Conservation (phyloP, 2,329 filamentous ascomycete species). For the Ascocoryne sarcoides region DNA sequence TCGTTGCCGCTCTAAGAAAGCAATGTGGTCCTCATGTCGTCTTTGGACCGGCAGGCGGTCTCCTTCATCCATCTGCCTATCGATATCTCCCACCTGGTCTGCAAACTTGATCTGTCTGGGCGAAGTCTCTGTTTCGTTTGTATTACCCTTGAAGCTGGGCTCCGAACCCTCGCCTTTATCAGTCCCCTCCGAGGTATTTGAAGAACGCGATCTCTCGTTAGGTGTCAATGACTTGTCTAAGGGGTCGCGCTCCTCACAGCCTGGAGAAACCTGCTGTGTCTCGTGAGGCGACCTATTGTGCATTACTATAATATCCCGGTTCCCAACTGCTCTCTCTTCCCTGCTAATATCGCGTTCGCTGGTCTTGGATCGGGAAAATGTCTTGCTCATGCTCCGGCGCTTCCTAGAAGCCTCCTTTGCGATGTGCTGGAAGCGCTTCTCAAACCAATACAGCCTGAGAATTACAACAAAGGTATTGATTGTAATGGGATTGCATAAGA, state of each 20-base stretch:
- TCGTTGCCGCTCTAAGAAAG: conserved; percentile 77
- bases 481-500: conserved; percentile 74
- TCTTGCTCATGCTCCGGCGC: conserved; percentile 54
- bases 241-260: conserved; percentile 22
- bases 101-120: conserved; percentile 50
- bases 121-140: conserved; percentile 3
- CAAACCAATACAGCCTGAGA: conserved; percentile 93
- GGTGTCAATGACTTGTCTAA: conserved; percentile 9
- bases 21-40: conserved; percentile 71
- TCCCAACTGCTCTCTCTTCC: conserved; percentile 51
- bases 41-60: conserved; percentile 42
- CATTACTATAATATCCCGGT: conserved; percentile 58
- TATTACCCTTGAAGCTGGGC: conserved; percentile 6
- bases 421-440: conserved; percentile 85
- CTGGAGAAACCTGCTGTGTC: conserved; percentile 52
- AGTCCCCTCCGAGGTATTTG: conserved; percentile 12
- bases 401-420: conserved; percentile 62
- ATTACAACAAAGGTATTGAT: conserved; percentile 84
- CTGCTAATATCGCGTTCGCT: conserved; percentile 33
- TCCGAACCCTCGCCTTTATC: conserved; percentile 11
- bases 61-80: conserved; percentile 44
- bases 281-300: conserved; percentile 42
- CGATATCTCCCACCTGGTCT: conserved; percentile 53
- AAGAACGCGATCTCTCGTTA: conserved; percentile 11
- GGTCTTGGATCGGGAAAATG: conserved; percentile 47